Evolutionary conservation across 2,329 filamentous ascomycete genomes (phyloP).

Genomic region (Daldinia sp.): DNA sequence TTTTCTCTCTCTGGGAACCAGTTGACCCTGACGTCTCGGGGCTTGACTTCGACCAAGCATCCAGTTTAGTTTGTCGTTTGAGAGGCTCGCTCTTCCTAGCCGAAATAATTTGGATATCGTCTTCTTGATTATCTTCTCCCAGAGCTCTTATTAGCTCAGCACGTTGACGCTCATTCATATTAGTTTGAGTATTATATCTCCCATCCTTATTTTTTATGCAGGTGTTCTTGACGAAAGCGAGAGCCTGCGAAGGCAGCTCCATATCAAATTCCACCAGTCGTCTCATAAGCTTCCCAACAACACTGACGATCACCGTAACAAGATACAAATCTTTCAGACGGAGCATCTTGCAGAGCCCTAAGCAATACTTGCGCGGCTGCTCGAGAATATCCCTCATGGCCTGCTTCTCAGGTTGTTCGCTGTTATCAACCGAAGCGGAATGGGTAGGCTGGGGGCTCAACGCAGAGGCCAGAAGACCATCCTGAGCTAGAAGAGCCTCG

Average conservation of each 20-base stretch:
- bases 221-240: constrained; percentile 73
- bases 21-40: constrained; percentile 50
- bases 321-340: constrained; percentile 90
- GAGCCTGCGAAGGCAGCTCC: constrained; percentile 71
- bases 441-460: constrained; percentile 56
- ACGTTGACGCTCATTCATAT: constrained; percentile 83
- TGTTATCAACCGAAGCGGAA: constrained; percentile 47
- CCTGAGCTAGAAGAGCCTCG: constrained; percentile 85
- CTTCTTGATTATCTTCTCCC: constrained; percentile 67
- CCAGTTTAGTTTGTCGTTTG: constrained; percentile 71
- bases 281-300: constrained; percentile 85
- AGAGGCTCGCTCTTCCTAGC: constrained; percentile 53
- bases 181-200: constrained; percentile 75
- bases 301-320: constrained; percentile 81
- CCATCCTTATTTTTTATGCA: constrained; percentile 71
- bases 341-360: constrained; percentile 87
- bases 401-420: constrained; percentile 52
- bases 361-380: constrained; percentile 70
- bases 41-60: constrained; percentile 70
- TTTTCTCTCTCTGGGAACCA: constrained; percentile 40
- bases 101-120: constrained; percentile 63
- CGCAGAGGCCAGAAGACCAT: constrained; percentile 83
- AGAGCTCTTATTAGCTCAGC: constrained; percentile 79
- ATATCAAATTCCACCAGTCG: constrained; percentile 83
- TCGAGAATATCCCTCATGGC: constrained; percentile 67